Evolutionary conservation across 371 early-diverging fungal genomes (phyloP).

Genomic region (Thermomucor indicae-seudaticae): DNA sequence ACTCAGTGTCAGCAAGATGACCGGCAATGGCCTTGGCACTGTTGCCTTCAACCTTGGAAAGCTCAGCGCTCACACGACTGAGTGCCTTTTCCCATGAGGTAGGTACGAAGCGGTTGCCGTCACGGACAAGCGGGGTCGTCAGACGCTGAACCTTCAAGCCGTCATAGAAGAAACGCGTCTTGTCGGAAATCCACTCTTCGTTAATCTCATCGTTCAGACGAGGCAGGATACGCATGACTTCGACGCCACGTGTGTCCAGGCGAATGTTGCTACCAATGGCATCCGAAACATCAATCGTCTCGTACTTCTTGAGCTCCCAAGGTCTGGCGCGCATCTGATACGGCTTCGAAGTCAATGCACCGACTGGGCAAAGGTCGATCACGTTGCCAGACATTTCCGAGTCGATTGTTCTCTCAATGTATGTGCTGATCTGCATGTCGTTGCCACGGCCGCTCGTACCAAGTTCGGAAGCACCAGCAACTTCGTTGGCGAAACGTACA

Average conservation of each 20-base stretch:
- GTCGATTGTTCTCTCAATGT: conserved; percentile 82
- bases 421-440: conserved; percentile 97
- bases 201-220: conserved; percentile 95
- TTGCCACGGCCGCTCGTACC: conserved; percentile 96
- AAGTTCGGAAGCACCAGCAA: conserved; percentile 93
- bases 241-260: conserved; percentile 93
- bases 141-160: conserved; percentile 95
- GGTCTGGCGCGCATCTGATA: conserved; percentile 93
- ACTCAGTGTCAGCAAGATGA: conserved; percentile 86
- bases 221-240: conserved; percentile 95
- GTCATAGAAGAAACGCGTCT: conserved; percentile 94
- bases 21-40: conserved; percentile 89
- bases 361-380: conserved; percentile 97
- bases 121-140: conserved; percentile 85
- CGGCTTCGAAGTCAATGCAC: conserved; percentile 96
- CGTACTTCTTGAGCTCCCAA: conserved; percentile 96
- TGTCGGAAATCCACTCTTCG: conserved; percentile 98
- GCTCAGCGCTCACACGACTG: conserved; percentile 62
- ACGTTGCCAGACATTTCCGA: conserved; percentile 98
- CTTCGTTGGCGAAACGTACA: conserved; percentile 97
- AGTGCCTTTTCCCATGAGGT: conserved; percentile 90
- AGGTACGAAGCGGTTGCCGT: conserved; percentile 80
- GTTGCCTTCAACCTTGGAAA: conserved; percentile 53
- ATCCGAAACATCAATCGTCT: conserved; percentile 93
- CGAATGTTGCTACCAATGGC: conserved; percentile 92